Conservation (phyloP, 371 early-diverging fungal genomes). For the Mortierella sp. region DNA sequence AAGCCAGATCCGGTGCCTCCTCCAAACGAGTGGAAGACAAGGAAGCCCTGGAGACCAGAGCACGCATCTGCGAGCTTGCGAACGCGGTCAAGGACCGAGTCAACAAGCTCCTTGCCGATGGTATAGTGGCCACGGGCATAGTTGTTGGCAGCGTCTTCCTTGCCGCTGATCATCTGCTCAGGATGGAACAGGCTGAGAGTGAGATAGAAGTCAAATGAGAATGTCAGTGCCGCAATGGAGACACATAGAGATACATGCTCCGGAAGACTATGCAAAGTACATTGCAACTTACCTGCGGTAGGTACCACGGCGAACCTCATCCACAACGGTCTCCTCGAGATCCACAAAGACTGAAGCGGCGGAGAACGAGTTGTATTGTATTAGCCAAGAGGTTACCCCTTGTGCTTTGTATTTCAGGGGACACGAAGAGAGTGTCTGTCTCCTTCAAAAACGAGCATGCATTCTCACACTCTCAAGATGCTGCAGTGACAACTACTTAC, state of each 20-base stretch:
- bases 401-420: constrained; percentile 12
- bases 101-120: constrained; percentile 98
- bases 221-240: constrained; percentile 77
- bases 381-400: background rate
- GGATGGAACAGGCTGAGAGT: constrained; percentile 93
- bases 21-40: constrained; percentile 98
- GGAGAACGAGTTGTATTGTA: background rate
- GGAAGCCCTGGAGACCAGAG: constrained; percentile 96
- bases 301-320: constrained; percentile 89
- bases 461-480: constrained; percentile 4
- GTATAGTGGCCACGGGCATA: constrained; percentile 99
- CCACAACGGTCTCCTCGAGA: constrained; percentile 92
- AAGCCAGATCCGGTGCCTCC: constrained; percentile 99
- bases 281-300: constrained; percentile 75
- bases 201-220: constrained; percentile 61
- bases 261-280: too few relatives aligned
- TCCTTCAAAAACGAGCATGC: too few relatives aligned
- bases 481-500: constrained; percentile 24
- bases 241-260: too few relatives aligned
- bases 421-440: background rate
- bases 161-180: constrained; percentile 97
- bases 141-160: constrained; percentile 99
- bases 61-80: constrained; percentile 98
- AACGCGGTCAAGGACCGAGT: constrained; percentile 95
- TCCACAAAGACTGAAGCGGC: constrained; percentile 84